phyloP scores from a whole-genome alignment of 257 asterid species.

The Leonotis leonurus region DNA sequence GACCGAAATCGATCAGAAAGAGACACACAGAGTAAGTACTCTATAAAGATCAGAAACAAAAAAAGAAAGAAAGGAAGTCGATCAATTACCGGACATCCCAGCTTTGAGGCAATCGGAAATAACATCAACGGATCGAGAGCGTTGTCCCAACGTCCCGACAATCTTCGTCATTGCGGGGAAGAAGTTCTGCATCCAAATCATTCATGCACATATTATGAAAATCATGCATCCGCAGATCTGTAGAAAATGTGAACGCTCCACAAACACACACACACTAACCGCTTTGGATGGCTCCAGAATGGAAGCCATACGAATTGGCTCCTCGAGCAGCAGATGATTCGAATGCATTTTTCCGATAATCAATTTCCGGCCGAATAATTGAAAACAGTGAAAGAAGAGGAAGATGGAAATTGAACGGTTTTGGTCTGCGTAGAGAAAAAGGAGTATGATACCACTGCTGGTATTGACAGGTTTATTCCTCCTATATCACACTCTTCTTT shows the following conservation, averaged over 20 bases:
- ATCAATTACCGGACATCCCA: constrained; percentile 81
- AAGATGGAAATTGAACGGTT: constrained; percentile 1
- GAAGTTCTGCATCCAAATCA: constrained; percentile 42
- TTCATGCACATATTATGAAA: constrained; percentile 19
- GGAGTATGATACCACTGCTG: neutral
- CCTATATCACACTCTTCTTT: too few species aligned
- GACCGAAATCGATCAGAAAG: too few species aligned
- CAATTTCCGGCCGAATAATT: neutral
- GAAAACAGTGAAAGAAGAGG: neutral
- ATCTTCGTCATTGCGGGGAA: constrained; percentile 92
- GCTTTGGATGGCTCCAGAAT: constrained; percentile 88
- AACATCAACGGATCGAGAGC: constrained; percentile 82
- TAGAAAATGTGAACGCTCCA: neutral
- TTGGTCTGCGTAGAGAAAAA: neutral
- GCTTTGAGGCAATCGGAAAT: constrained; percentile 72
- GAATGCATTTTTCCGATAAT: constrained; percentile 54
- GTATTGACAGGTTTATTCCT: neutral
- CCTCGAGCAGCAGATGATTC: constrained; percentile 75
- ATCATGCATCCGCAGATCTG: constrained; percentile 17
- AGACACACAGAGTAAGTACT: neutral
- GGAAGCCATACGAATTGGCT: constrained; percentile 92
- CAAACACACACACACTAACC: constrained; percentile 29
- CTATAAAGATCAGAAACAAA: neutral
- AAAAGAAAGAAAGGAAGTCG: neutral
- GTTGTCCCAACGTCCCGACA: constrained; percentile 92